Conservation (phyloP, 2,329 filamentous ascomycete genomes). For the Aspergillus vadensis region DNA sequence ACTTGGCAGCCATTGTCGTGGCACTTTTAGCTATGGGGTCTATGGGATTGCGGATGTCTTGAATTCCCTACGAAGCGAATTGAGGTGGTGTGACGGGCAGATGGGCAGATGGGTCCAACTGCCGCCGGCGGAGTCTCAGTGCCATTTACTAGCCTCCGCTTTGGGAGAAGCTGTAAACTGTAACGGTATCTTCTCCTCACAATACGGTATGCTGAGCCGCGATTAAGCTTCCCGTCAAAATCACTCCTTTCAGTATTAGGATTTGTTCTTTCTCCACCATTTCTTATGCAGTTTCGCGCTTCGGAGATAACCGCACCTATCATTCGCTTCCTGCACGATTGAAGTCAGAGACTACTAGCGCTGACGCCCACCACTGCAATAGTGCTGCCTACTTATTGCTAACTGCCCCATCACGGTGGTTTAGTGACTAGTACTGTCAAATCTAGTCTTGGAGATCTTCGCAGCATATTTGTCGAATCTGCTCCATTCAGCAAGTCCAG, state of each 20-base stretch:
- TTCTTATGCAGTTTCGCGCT: neutral
- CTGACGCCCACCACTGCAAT: neutral
- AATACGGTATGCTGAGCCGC: neutral
- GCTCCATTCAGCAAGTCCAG: neutral
- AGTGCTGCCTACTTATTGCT: neutral
- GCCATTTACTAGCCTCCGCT: neutral
- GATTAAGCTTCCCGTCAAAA: neutral
- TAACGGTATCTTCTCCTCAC: neutral
- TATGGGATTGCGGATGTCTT: too few species aligned
- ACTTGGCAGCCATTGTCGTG: slow-evolving; percentile 37
- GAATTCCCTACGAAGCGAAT: neutral
- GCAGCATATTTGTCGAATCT: neutral
- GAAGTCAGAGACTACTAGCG: neutral
- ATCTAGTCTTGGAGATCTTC: neutral
- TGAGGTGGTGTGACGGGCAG: neutral
- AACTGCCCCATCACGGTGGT: neutral
- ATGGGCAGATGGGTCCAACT: neutral
- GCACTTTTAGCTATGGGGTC: neutral
- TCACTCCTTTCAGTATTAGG: neutral
- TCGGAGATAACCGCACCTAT: neutral
- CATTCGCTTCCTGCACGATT: neutral
- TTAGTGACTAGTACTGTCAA: neutral
- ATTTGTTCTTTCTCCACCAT: neutral
- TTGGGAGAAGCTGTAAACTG: too few species aligned
- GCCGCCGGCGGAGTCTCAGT: too few species aligned